phyloP scores from a whole-genome alignment of 2,329 filamentous ascomycete genomes.

The Trichoderma breve region DNA sequence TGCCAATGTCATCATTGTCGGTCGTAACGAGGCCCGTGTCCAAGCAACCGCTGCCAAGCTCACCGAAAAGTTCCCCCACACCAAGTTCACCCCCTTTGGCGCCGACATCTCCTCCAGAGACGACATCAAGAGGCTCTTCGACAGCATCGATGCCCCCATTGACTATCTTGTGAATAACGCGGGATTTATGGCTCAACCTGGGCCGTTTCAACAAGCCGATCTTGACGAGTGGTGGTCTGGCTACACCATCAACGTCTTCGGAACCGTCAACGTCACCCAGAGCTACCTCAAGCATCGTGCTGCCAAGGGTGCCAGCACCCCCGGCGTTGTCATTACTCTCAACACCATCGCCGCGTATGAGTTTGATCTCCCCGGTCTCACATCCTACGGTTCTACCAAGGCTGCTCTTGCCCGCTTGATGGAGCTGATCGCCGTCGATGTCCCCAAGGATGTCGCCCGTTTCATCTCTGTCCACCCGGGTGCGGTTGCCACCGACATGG shows the following conservation, averaged over 20 bases:
- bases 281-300: neutral
- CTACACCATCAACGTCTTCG: neutral
- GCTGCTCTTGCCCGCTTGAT: slow-evolving; percentile 1
- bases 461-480: slow-evolving; percentile 1
- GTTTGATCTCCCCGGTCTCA: neutral
- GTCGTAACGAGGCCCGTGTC: neutral
- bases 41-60: neutral
- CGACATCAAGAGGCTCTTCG: neutral
- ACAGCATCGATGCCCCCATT: neutral
- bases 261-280: neutral
- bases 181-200: neutral
- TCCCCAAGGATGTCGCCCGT: neutral
- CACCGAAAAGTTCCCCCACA: neutral
- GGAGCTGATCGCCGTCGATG: neutral
- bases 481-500: neutral
- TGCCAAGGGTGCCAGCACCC: neutral
- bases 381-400: neutral
- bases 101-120: neutral
- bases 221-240: slow-evolving; percentile 8
- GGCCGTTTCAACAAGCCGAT: neutral
- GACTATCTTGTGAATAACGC: neutral
- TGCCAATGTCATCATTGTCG: neutral
- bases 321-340: neutral
- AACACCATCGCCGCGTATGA: neutral
- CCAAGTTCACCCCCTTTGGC: neutral